Evolutionary conservation across 257 asterid genomes (phyloP), one percentile per base, ranked within the genome.

Genomic region (Orobanche coerulescens): DNA sequence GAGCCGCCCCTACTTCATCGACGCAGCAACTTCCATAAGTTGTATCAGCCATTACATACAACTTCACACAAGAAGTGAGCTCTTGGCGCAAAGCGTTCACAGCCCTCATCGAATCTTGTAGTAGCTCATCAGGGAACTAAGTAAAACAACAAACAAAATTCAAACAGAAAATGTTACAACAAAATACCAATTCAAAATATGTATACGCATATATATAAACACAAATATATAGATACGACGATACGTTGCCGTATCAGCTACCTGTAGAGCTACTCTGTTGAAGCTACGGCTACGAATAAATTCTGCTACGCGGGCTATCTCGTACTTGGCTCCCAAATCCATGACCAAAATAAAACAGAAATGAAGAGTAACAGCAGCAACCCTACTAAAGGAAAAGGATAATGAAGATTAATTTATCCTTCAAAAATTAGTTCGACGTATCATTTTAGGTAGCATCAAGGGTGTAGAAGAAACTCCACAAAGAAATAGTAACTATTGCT

Each of bases 1-100:
- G 98, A 64, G 98, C 80, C 31, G 98, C 98, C 15, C 95, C 98
- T 34, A 92, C 96, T 78, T 92, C 98, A 65, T 92, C 98, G 1
- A 88, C 88, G 42, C 98, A 92, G 74, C 96, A 92, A 79, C 91
- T 88, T 5, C 95, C 96, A 37, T 86, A 92, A 49, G 94, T 79
- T 4, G 98, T 92, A 68, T 92, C 98, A 4, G 96, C 98, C 96
- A 92, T 92, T 62, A 92, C 94, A 20, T 82, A 92, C 78, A 92
- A 48, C 78, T 80, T 84, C 33, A 80, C 86, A 5, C 58, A 42
- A 23, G 69, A 65, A 61, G 65, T 52, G 28, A 86, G 70, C 67
- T 73, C 80, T 23, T 54, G 67, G 12, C 94, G 81, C 54, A 92
- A 55, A 70, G 89, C 81, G 50, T 73, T 72, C 57, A 78, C 82